Conservation (phyloP, 108 stramenopile genomes). For the Nitzschia palea region DNA sequence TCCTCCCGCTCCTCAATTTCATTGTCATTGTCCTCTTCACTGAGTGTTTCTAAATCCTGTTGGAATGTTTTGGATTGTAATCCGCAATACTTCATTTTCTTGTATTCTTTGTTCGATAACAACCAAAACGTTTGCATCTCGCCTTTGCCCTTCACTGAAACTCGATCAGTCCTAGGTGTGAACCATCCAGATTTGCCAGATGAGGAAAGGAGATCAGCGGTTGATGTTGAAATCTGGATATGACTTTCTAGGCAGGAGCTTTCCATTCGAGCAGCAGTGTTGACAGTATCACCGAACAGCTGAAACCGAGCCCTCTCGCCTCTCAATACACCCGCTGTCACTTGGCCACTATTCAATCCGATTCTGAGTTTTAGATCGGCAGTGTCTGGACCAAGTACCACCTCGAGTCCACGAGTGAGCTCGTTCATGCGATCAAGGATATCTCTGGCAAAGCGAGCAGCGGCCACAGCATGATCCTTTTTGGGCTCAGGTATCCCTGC, state of each 20-base stretch:
- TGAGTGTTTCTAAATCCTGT: too few relatives aligned
- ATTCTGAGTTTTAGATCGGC: slow-evolving; percentile 20
- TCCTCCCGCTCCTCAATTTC: too few relatives aligned
- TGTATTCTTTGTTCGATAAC: too few relatives aligned
- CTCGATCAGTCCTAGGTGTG: slow-evolving; percentile 4
- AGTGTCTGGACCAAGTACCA: slow-evolving; percentile 26
- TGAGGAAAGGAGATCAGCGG: not conserved
- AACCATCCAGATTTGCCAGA: slow-evolving; percentile 3
- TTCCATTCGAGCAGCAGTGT: slow-evolving; percentile 5
- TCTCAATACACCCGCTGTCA: slow-evolving; percentile 16
- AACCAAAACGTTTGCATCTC: slow-evolving; percentile 6
- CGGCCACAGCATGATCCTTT: slow-evolving; percentile 16
- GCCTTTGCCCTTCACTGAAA: slow-evolving; percentile 14
- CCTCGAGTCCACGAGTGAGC: slow-evolving; percentile 7
- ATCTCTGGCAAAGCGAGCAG: slow-evolving; percentile 18
- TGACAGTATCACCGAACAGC: slow-evolving; percentile 17
- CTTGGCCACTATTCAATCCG: slow-evolving; percentile 30
- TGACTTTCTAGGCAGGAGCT: not conserved
- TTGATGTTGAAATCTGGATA: slow-evolving; percentile 6
- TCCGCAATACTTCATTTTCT: too few relatives aligned
- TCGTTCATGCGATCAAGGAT: slow-evolving; percentile 4
- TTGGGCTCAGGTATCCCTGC: slow-evolving; percentile 6
- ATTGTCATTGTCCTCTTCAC: too few relatives aligned
- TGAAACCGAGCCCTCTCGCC: slow-evolving; percentile 25
- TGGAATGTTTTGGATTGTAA: too few relatives aligned